These are phyloP conservation scores for Lentinula edodes DNA, from an alignment of 768 basidiomycete species.

Conservation along the genomic window DNA sequence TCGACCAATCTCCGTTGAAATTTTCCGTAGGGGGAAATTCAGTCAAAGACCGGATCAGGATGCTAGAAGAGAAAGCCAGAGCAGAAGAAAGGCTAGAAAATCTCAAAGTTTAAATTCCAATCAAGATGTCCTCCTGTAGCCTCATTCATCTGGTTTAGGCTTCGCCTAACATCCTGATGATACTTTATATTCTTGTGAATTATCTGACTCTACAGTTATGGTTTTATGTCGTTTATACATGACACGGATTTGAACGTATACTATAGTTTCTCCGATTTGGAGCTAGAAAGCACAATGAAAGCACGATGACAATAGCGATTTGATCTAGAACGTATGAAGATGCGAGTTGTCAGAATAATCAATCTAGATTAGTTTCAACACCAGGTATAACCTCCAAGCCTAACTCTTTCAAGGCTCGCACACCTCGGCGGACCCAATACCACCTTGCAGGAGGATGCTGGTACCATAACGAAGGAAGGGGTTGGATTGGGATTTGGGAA, in stretches of 20 bases:
- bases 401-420: background rate
- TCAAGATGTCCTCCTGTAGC: too few relatives aligned
- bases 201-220: too few relatives aligned
- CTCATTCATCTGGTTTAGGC: too few relatives aligned
- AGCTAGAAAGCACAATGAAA: background rate
- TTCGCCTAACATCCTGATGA: too few relatives aligned
- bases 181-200: too few relatives aligned
- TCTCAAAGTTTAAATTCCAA: too few relatives aligned
- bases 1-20: background rate
- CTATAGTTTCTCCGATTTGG: background rate
- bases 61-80: slow-evolving; percentile 22
- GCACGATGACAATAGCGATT: too few relatives aligned
- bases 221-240: too few relatives aligned
- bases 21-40: slow-evolving; percentile 16
- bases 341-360: background rate
- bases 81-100: slow-evolving; percentile 7
- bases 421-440: slow-evolving; percentile 4
- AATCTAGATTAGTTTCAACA: background rate
- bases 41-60: slow-evolving; percentile 36
- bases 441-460: background rate
- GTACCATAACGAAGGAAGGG: slow-evolving; percentile 5
- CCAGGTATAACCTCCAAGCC: slow-evolving; percentile 3
- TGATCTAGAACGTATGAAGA: background rate
- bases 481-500: background rate
- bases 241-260: too few relatives aligned